Evolutionary conservation across 805 yeast species (phyloP), one percentile per base, ranked within the genome.

Genomic region (Cyberlindnera mississippiensis): DNA sequence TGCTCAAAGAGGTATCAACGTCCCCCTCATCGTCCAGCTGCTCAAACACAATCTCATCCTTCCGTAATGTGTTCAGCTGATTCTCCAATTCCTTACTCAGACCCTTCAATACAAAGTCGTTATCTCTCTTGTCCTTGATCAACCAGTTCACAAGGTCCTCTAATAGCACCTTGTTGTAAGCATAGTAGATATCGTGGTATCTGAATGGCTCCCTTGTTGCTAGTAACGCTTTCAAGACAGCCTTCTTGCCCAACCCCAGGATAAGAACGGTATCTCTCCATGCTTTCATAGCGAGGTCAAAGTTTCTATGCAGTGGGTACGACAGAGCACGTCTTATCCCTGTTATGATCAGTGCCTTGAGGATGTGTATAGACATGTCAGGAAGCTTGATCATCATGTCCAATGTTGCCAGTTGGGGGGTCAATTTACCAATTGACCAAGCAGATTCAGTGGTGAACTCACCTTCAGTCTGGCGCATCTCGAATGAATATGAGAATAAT

Each of bases 401-500:
- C 26, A 93, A 64, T 50, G 72, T 79, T 7, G 89, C 60, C 29
- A 91, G 62, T 53, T 87, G 93, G 1, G 98, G 96, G 0, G 80
- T 67, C 17, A 93, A 53, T 51, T 84, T 89, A 2, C 99, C 99
- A 4, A 93, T 74, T 0, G 91, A 81, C 99, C 99, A 93, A 0
- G 95, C 87, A 43, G 95, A 84, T 61, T 93, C 99, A 4, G 85
- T 79, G 14, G 78, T 87, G 39, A 78, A 76, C 14, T 71, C 78
- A n/a, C 80, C 82, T 55, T 76, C 78, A 28, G 82, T 87, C 40
- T 84, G 83, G 28, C 96, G 67, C 37, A 74, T 62, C 49, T 93
- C 97, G 58, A 82, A 89, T 40, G 76, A 74, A 52, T 79, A 85
- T 1, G 84, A 79, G 62, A 85, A 93, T 15, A 93, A 50, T 1